Evolutionary conservation across 306 rosid species (phyloP), one percentile per base, ranked within the genome.

Genomic region (Hylodesmum podocarpum): DNA sequence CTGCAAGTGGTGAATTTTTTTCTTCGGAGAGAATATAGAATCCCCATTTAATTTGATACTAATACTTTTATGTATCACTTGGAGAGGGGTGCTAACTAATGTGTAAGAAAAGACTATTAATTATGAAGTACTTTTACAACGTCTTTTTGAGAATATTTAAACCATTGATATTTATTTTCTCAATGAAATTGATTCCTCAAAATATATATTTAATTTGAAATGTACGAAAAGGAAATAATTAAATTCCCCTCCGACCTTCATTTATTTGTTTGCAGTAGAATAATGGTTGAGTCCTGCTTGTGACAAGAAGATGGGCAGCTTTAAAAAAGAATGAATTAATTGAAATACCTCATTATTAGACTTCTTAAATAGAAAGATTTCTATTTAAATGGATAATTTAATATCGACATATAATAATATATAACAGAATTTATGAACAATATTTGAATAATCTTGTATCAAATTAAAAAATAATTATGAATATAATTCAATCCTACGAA

Each of bases 91-190:
- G 3, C 79, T 64, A 40, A 80, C 69, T 80, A 64, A 10, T 72
- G 69, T 73, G 29, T 10, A 27, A 21, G 73, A 77, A 66, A 33
- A 73, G n/a, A 57, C 43, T 31, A 66, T 70, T 66, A 66, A 66
- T 80, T 34, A 80, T 74, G 66, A 33, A 44, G 21, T 66, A 24
- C 65, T 80, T 73, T 74, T 73, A 29, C 41, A 24, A 50, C n/a
- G 64, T 53, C 40, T 72, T 72, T 68, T 63, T 55, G 63, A 28
- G 62, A 36, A 49, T 5, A 55, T 39, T 25, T 37, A 50, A 53
- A 44, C 25, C 50, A 51, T 63, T 18, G 19, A 21, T 70, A 25
- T 47, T 19, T 71, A 62, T 11, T 47, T 47, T 15, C 24, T 25
- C 9, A 24, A 25, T 36, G 6, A 33, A 79, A 25, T 47, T 10